These are phyloP conservation scores for Tolypocladium ophioglossoides DNA, from an alignment of 2,329 filamentous ascomycete species.

Conservation along the genomic window DNA sequence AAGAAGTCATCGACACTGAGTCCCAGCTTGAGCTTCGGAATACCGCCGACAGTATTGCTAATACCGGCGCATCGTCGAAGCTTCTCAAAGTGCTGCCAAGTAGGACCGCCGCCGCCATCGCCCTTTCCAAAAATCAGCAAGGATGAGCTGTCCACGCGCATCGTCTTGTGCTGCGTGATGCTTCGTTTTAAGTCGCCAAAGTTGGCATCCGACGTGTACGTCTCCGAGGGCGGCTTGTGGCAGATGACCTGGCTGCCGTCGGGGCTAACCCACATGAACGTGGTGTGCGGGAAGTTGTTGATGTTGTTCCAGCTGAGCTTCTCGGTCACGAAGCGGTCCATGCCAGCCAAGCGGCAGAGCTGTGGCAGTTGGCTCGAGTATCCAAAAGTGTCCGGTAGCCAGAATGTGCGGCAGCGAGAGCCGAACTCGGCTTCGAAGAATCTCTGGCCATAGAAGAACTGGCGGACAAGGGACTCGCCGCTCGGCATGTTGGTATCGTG, in stretches of 20 bases:
- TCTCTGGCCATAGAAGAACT: constrained; percentile 91
- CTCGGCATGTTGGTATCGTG: constrained; percentile 97
- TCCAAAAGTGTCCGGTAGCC: constrained; percentile 96
- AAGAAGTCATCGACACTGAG: constrained; percentile 93
- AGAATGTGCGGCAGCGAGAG: constrained; percentile 80
- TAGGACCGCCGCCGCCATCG: constrained; percentile 90
- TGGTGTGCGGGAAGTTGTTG: constrained; percentile 97
- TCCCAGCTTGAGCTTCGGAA: constrained; percentile 84
- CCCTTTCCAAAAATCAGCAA: constrained; percentile 93
- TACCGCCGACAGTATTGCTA: constrained; percentile 66
- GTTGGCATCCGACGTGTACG: constrained; percentile 87
- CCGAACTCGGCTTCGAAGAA: constrained; percentile 94
- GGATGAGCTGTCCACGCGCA: constrained; percentile 86
- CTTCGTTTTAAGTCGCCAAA: constrained; percentile 91
- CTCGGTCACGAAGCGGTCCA: constrained; percentile 94
- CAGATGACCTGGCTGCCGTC: constrained; percentile 96
- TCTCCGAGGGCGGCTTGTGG: constrained; percentile 94
- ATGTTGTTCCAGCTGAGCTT: constrained; percentile 99
- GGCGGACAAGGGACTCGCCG: constrained; percentile 84
- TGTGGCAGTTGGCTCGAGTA: constrained; percentile 94
- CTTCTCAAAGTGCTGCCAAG: constrained; percentile 90
- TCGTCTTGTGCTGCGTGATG: constrained; percentile 83
- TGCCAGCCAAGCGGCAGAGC: constrained; percentile 84
- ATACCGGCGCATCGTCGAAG: constrained; percentile 84
- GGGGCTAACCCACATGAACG: constrained; percentile 95